Evolutionary conservation across 1,284 basidiomycete species (phyloP).

Genomic region (Cystobasidiaceae sp.): DNA sequence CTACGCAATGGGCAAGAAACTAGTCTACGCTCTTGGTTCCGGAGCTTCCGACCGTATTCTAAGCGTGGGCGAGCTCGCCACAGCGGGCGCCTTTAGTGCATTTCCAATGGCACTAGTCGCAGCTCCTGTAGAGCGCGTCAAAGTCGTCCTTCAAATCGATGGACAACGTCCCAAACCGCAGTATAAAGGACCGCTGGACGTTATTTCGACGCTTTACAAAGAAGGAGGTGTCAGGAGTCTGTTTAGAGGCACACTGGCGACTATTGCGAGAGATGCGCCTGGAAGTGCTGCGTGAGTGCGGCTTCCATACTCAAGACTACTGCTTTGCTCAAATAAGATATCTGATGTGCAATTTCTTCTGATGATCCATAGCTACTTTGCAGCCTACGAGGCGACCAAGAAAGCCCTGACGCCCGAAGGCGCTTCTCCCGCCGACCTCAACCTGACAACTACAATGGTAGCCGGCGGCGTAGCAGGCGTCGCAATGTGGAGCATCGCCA

Average conservation of each 20-base stretch:
- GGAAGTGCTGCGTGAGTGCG: slow-evolving; percentile 83
- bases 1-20: slow-evolving; percentile 86
- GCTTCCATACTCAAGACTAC: too few relatives aligned
- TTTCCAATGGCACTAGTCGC: slow-evolving; percentile 87
- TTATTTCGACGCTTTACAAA: slow-evolving; percentile 82
- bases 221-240: slow-evolving; percentile 91
- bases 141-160: slow-evolving; percentile 93
- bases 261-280: slow-evolving; percentile 88
- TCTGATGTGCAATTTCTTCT: not conserved
- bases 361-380: slow-evolving; percentile 70
- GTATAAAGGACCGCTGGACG: slow-evolving; percentile 90
- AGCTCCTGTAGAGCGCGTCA: slow-evolving; percentile 93
- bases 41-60: slow-evolving; percentile 67
- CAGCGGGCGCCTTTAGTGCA: slow-evolving; percentile 91
- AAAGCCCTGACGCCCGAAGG: slow-evolving; percentile 72
- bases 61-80: slow-evolving; percentile 75
- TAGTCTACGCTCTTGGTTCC: slow-evolving; percentile 63
- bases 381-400: slow-evolving; percentile 92
- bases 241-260: slow-evolving; percentile 88
- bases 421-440: slow-evolving; percentile 69
- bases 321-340: not conserved
- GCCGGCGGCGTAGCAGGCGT: slow-evolving; percentile 94
- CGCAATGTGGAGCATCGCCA: slow-evolving; percentile 94
- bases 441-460: slow-evolving; percentile 79
- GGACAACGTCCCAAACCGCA: slow-evolving; percentile 72